These are phyloP conservation scores for Saccharum officinarum DNA, from an alignment of 176 grass and related monocot genomes.

Conservation along the genomic window DNA sequence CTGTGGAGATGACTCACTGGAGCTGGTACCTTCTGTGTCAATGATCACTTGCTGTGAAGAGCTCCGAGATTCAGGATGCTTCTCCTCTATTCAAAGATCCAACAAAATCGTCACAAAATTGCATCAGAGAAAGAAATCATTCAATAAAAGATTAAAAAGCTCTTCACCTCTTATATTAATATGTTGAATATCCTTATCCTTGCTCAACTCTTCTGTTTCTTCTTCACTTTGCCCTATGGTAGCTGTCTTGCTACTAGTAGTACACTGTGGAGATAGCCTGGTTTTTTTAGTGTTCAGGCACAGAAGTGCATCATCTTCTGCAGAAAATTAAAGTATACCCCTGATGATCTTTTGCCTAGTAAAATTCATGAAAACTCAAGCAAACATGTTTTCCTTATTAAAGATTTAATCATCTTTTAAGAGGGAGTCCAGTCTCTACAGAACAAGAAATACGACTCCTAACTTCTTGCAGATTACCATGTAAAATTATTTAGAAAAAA, in stretches of 20 bases:
- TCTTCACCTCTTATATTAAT: conserved; percentile 21
- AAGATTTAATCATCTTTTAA: background rate
- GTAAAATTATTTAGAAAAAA: conserved; percentile 17
- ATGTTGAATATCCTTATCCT: conserved; percentile 27
- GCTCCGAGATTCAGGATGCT: conserved; percentile 23
- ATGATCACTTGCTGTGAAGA: conserved; percentile 1
- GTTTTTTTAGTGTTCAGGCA: background rate
- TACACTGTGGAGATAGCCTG: background rate
- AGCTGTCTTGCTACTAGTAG: conserved; percentile 3
- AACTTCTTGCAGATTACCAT: background rate
- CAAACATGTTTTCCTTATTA: background rate
- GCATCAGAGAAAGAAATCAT: conserved; percentile 15
- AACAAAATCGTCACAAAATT: conserved; percentile 8
- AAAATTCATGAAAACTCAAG: background rate
- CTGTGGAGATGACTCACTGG: conserved; percentile 3
- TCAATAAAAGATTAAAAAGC: background rate
- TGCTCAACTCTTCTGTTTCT: conserved; percentile 21
- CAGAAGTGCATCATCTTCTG: conserved; percentile 10
- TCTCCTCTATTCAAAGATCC: conserved; percentile 36
- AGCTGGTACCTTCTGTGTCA: background rate
- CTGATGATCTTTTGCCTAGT: background rate
- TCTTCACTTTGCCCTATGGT: conserved; percentile 28
- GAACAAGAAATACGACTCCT: conserved; percentile 5
- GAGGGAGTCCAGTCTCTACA: background rate
- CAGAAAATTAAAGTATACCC: conserved; percentile 14